Conservation (phyloP, 495 filamentous ascomycete genomes). For the Trichoderma virens region DNA sequence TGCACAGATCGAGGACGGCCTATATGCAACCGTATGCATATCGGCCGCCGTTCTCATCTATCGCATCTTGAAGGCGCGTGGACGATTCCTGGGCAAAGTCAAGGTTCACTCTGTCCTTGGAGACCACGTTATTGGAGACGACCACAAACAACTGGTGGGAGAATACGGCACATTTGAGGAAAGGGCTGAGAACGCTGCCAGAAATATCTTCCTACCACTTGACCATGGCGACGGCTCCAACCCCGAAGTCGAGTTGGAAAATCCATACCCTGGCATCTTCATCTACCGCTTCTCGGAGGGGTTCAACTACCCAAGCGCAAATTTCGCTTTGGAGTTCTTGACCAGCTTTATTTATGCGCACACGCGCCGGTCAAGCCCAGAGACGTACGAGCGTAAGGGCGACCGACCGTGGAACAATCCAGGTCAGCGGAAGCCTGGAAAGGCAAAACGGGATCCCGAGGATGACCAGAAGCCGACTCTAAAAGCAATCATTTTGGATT, state of each 20-base stretch:
- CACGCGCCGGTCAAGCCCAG: conserved; percentile 70
- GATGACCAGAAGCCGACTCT: conserved; percentile 52
- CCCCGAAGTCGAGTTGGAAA: conserved; percentile 67
- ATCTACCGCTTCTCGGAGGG: conserved; percentile 97
- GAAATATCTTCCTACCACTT: conserved; percentile 86
- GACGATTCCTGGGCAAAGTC: conserved; percentile 81
- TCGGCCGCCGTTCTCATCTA: conserved; percentile 77
- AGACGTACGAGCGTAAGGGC: conserved; percentile 54
- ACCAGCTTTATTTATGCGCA: conserved; percentile 62
- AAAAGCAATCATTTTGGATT: conserved; percentile 90
- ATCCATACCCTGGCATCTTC: conserved; percentile 89
- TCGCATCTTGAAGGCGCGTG: conserved; percentile 75
- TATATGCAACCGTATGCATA: conserved; percentile 75
- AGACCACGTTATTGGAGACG: conserved; percentile 63
- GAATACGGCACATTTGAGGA: conserved; percentile 45
- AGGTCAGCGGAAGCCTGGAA: conserved; percentile 49
- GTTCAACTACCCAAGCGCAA: conserved; percentile 93
- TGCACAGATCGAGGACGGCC: conserved; percentile 79
- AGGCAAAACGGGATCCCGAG: conserved; percentile 15
- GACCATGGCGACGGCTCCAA: conserved; percentile 86
- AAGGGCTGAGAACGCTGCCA: conserved; percentile 27
- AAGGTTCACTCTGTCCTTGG: conserved; percentile 87
- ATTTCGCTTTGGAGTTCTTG: conserved; percentile 81
- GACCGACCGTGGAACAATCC: conserved; percentile 97
- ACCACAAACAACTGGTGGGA: conserved; percentile 22